Percentiles rank a stretch among this genome's conserved stretches.
phyloP scores from a whole-genome alignment of 371 early-diverging fungal species.

The Mortierella sp. region DNA sequence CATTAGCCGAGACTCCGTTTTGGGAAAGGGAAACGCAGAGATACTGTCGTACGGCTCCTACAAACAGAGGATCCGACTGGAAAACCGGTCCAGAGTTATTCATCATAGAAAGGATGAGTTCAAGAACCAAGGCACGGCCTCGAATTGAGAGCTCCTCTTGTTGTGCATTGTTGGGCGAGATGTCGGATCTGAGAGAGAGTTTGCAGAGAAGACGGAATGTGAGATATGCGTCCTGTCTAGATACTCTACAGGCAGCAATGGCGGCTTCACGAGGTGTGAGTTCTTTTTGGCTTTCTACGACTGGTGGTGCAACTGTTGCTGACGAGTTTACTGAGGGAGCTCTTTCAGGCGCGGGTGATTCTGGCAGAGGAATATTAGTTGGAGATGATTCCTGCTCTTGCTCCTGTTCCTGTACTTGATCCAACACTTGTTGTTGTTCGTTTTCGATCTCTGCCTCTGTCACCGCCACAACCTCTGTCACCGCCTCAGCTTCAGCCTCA shows the following conservation, averaged over 20 bases:
- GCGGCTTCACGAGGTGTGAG: slow-evolving; percentile 40
- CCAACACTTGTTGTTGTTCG: neutral
- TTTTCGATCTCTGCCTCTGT: slow-evolving; percentile 4
- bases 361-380: slow-evolving; percentile 35
- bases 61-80: slow-evolving; percentile 60
- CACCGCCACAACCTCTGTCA: neutral
- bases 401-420: slow-evolving; percentile 11
- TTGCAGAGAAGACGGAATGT: slow-evolving; percentile 94
- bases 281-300: slow-evolving; percentile 17
- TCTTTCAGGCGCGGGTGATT: slow-evolving; percentile 38
- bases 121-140: slow-evolving; percentile 64
- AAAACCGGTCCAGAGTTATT: slow-evolving; percentile 73
- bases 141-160: slow-evolving; percentile 55
- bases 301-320: slow-evolving; percentile 10
- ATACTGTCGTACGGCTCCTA: slow-evolving; percentile 75
- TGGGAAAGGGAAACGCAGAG: slow-evolving; percentile 73
- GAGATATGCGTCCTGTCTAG: slow-evolving; percentile 85
- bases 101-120: slow-evolving; percentile 69
- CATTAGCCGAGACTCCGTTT: slow-evolving; percentile 72
- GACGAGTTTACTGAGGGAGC: slow-evolving; percentile 21
- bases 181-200: slow-evolving; percentile 81
- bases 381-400: slow-evolving; percentile 15
- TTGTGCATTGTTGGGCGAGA: slow-evolving; percentile 42
- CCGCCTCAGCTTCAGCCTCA: slow-evolving; percentile 7
- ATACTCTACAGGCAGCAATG: slow-evolving; percentile 52